Percentiles rank a stretch among this genome's conserved stretches.
These are phyloP conservation scores for Nicotiana tomentosiformis DNA, from an alignment of 257 asterid genomes.

Conservation along the genomic window DNA sequence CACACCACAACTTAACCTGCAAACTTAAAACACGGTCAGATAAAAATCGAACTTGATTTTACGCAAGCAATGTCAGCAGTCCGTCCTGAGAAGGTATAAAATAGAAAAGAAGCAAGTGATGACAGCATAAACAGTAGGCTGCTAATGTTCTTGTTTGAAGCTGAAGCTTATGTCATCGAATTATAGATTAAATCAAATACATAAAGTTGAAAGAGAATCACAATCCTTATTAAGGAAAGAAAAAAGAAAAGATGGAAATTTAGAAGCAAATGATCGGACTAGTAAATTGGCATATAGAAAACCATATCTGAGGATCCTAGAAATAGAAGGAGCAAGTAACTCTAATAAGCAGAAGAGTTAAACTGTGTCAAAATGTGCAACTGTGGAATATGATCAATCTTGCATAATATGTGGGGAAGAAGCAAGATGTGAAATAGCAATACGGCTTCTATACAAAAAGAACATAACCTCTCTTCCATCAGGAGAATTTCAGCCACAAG, in stretches of 20 bases:
- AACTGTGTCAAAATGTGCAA: neutral
- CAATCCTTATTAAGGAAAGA: neutral
- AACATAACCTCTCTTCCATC: neutral
- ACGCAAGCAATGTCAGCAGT: neutral
- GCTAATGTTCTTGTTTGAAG: neutral
- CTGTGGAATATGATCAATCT: neutral
- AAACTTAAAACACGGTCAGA: neutral
- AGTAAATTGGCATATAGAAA: neutral
- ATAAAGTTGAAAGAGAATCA: neutral
- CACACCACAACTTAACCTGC: slow-evolving; percentile 68
- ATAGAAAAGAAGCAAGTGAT: neutral
- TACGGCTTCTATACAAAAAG: neutral
- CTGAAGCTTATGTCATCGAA: neutral
- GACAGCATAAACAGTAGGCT: neutral
- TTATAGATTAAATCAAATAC: neutral
- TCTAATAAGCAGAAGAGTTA: neutral
- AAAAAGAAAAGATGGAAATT: neutral
- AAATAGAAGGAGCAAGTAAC: neutral
- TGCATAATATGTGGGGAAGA: neutral
- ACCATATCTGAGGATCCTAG: neutral
- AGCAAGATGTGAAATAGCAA: neutral
- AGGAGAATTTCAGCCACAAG: neutral
- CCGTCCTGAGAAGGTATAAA: neutral
- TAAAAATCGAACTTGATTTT: neutral
- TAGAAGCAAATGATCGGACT: neutral